phyloP scores from a whole-genome alignment of 495 filamentous ascomycete genomes.

The Lophium mytilinum region DNA sequence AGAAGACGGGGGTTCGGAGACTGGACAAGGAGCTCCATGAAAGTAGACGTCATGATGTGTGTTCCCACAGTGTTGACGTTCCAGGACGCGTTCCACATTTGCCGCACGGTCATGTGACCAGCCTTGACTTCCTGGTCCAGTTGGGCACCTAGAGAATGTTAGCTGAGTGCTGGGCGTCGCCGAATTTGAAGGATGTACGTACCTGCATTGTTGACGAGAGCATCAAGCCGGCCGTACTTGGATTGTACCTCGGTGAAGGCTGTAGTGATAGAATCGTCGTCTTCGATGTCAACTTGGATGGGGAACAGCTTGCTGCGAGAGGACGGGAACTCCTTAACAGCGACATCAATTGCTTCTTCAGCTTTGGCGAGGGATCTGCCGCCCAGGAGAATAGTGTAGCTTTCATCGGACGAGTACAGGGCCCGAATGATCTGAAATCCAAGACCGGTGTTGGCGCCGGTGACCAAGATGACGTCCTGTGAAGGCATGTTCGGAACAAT shows the following conservation, averaged over 20 bases:
- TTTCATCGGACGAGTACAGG: slow-evolving; percentile 32
- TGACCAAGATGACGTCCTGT: background rate
- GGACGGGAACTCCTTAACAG: slow-evolving; percentile 33
- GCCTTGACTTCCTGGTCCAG: slow-evolving; percentile 32
- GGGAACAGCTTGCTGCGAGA: slow-evolving; percentile 31
- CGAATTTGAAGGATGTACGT: background rate
- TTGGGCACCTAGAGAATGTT: slow-evolving; percentile 26
- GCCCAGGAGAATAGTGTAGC: slow-evolving; percentile 44
- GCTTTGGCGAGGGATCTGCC: slow-evolving; percentile 40
- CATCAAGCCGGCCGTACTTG: slow-evolving; percentile 42
- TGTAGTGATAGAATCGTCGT: slow-evolving; percentile 44
- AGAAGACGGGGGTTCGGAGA: slow-evolving; percentile 40
- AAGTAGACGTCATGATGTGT: slow-evolving; percentile 40
- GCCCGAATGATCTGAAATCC: slow-evolving; percentile 43
- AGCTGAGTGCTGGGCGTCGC: background rate
- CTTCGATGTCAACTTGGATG: slow-evolving; percentile 44
- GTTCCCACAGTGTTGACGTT: slow-evolving; percentile 49
- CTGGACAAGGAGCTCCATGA: slow-evolving; percentile 41
- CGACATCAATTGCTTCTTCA: slow-evolving; percentile 33
- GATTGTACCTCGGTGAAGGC: slow-evolving; percentile 32
- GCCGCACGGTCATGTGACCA: slow-evolving; percentile 32
- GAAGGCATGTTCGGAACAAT: slow-evolving; percentile 4
- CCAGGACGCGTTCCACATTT: slow-evolving; percentile 46
- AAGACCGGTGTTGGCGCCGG: slow-evolving; percentile 30
- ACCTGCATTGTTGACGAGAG: slow-evolving; percentile 47